phyloP scores from a whole-genome alignment of 164 flowering plant species.

The Litsea cubeba region DNA sequence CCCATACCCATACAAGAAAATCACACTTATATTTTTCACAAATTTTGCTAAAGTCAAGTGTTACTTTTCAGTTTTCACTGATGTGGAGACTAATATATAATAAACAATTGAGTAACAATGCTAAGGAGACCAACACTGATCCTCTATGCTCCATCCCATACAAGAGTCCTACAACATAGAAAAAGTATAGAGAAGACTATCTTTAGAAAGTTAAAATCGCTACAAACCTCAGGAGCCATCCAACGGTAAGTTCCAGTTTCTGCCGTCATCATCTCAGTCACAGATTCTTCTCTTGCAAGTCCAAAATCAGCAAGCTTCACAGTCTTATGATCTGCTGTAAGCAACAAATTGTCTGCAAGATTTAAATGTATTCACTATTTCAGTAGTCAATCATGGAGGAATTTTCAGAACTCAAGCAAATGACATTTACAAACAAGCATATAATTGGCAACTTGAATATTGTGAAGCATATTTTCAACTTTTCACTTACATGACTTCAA shows the following conservation, averaged over 20 bases:
- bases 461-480: background rate
- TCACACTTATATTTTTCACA: too few relatives aligned
- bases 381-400: background rate
- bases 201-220: background rate
- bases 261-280: conserved; percentile 99
- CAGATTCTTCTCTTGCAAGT: conserved; percentile 90
- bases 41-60: too few relatives aligned
- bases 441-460: background rate
- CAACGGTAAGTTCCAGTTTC: conserved; percentile 98
- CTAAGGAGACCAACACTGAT: background rate
- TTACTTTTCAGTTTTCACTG: too few relatives aligned
- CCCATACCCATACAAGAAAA: too few relatives aligned
- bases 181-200: background rate
- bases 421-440: background rate
- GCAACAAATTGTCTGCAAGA: conserved; percentile 82
- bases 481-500: background rate
- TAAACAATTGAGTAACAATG: too few relatives aligned
- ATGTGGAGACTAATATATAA: too few relatives aligned
- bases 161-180: background rate
- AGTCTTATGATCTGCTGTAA: conserved; percentile 76
- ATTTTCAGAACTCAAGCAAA: background rate
- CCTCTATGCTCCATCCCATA: background rate
- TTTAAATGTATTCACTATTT: background rate
- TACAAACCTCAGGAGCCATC: conserved; percentile 97
- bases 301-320: conserved; percentile 97